Conservation (phyloP, 805 yeast genomes). For the Candida golubevii region DNA sequence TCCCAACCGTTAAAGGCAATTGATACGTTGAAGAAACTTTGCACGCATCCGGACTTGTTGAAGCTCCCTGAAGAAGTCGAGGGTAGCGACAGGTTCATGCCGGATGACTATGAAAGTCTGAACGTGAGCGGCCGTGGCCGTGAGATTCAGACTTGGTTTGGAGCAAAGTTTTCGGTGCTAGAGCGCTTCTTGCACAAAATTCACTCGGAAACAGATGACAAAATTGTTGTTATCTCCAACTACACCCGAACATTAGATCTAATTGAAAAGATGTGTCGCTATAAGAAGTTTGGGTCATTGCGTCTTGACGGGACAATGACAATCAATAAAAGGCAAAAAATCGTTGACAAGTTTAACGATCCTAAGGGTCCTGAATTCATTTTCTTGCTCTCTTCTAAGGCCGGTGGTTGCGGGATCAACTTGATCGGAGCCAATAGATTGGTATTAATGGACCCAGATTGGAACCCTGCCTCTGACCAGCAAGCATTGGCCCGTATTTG, state of each 20-base stretch:
- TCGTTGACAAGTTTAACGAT: conserved; percentile 88
- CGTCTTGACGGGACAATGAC: conserved; percentile 91
- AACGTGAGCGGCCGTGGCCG: conserved; percentile 54
- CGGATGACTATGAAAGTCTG: conserved; percentile 57
- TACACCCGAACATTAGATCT: conserved; percentile 92
- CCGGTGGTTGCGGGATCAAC: conserved; percentile 98
- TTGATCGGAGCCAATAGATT: conserved; percentile 93
- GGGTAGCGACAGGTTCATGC: conserved; percentile 61
- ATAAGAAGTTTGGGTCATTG: conserved; percentile 66
- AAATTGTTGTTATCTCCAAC: conserved; percentile 90
- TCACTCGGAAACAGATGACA: conserved; percentile 79
- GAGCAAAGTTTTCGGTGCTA: conserved; percentile 83
- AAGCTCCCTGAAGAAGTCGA: conserved; percentile 73
- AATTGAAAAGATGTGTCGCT: conserved; percentile 81
- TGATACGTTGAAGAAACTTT: conserved; percentile 80
- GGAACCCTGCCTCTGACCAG: conserved; percentile 99
- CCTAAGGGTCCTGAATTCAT: conserved; percentile 87
- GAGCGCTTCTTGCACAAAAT: conserved; percentile 81
- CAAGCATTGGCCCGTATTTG: conserved; percentile 97
- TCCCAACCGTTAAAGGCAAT: conserved; percentile 89
- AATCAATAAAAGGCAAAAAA: conserved; percentile 85
- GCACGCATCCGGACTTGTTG: conserved; percentile 89
- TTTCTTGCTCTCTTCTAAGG: conserved; percentile 86
- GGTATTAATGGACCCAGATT: conserved; percentile 83
- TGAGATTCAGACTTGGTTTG: conserved; percentile 73